Evolutionary conservation across 768 basidiomycete genomes (phyloP), one percentile per base, ranked within the genome.

Genomic region (Galerina sulciceps): DNA sequence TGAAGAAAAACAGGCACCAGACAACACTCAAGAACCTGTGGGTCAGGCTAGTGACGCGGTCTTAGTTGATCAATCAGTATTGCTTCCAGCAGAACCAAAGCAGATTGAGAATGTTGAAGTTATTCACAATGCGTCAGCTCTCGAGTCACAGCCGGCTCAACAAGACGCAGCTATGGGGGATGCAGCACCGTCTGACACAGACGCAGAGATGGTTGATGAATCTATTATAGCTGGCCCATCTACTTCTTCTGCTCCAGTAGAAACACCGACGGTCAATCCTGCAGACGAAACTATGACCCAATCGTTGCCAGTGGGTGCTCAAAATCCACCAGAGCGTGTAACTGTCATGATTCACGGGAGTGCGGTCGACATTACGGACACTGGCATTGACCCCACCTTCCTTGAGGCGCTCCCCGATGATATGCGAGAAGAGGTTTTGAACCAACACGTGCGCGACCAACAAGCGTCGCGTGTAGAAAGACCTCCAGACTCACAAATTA

Each of bases 321-420:
- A 82, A 34, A 71, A 63, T 52, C 66, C 68, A n/a, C 69, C 78
- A 37, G 81, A 87, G 62, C 87, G 97, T 36, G 81, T 96, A 23
- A 94, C 92, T 1, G 90, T 99, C 67, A 83, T 86, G 76, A 93
- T 99, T 53, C 93, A 95, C 72, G 97, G 97, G 51, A 92, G 86
- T 62, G 81, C 88, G 6, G 93, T 99, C 23, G 97, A 99, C 69
- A 99, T 99, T 70, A 99, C 97, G 2, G 95, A 99, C 66, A 96
- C 95, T 37, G 97, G 97, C 4, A 98, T 99, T 68, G 97, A 99
- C 71, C 94, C 96, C 2, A 95, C 94, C 5, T 99, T 99, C 83
- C 79, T 99, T 57, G 95, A 98, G 75, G 97, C 97, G 22, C 77
- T 99, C 9, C 97, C 97, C 0, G 97, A 99, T 69, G 96, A 99